Conservation (phyloP, 1,284 basidiomycete genomes). For the Apiotrichum siamense region DNA sequence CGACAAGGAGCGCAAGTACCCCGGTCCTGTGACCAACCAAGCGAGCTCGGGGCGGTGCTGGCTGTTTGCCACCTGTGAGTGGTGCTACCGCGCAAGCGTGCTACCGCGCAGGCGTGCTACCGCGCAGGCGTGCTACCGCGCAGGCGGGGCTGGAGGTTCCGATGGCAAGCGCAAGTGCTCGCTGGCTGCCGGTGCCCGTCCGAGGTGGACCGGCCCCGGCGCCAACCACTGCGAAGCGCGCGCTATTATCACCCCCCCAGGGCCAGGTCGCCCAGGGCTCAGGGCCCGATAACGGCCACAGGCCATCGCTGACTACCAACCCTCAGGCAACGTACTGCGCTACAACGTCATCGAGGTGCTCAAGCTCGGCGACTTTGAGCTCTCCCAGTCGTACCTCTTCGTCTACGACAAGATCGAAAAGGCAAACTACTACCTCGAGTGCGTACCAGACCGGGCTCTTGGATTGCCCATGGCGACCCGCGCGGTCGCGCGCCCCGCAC, state of each 20-base stretch:
- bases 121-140: too few relatives aligned
- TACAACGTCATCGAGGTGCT: conserved; percentile 79
- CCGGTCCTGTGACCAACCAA: conserved; percentile 80
- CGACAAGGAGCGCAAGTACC: conserved; percentile 33
- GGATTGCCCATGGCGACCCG: too few relatives aligned
- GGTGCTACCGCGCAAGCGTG: neutral
- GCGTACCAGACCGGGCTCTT: conserved; percentile 16
- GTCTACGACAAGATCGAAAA: conserved; percentile 96
- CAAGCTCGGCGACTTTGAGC: conserved; percentile 77
- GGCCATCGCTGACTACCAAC: conserved; percentile 20
- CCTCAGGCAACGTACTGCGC: conserved; percentile 63
- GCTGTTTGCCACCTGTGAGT: conserved; percentile 75
- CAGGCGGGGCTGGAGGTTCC: too few relatives aligned
- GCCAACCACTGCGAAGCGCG: too few relatives aligned
- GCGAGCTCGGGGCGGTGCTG: conserved; percentile 81
- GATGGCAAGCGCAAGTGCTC: too few relatives aligned
- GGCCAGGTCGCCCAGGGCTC: too few relatives aligned
- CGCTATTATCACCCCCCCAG: too few relatives aligned
- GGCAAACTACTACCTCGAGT: conserved; percentile 87
- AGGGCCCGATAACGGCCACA: too few relatives aligned
- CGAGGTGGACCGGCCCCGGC: too few relatives aligned
- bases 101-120: too few relatives aligned
- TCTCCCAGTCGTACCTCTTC: conserved; percentile 81
- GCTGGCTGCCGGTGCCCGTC: too few relatives aligned
- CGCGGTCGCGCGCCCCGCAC: too few relatives aligned